Base-by-base conservation (phyloP, 2,329 filamentous ascomycete genomes). In the Penicillium palitans region DNA sequence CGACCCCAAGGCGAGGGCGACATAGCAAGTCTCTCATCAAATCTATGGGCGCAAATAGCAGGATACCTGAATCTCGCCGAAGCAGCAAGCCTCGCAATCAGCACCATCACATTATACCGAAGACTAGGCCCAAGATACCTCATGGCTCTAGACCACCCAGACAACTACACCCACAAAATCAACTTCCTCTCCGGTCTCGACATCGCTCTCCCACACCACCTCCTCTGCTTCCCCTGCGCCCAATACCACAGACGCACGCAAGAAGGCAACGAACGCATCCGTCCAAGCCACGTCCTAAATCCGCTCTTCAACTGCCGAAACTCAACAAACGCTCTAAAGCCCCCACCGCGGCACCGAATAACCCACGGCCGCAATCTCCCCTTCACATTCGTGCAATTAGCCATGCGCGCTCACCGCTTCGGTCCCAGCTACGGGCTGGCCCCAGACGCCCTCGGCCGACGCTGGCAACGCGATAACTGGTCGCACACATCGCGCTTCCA, bases 331-430 rank as follows among this genome's bases (percentile, higher is more conserved):
- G 71, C 77, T n/a, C 71, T 79, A 6, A 72, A 72, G 17, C 72
- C 74, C 15, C 75, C 81, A 1, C 81, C 84, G 2, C 79, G 81
- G 27, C 79, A 79, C 25, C 79, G 84, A 7, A 77, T 87, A 27
- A 80, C 81, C 6, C 80, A 83, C 37, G 81, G 78, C 41, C 81
- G 84, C 53, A 78, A 72, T n/a, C 73, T 87, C 0, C 82, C 83
- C 2, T 86, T 84, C 69, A 72, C 81, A 13, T 86, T 86, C 61
- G 78, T 84, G 2, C 85, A 87, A 67, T 78, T 87, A n/a, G 78
- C 74, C 4, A 73, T 81, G 42, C 79, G 84, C 33, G 78, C 79
- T 5, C 71, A 77, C 57, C 76, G 76, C n/a, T 81, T 80, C 66
- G 76, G 76, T 1, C 73, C 78, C 0, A 55, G 61, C 3, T 79